Evolutionary conservation across 306 rosid species (phyloP).

Genomic region (Rosa persica): DNA sequence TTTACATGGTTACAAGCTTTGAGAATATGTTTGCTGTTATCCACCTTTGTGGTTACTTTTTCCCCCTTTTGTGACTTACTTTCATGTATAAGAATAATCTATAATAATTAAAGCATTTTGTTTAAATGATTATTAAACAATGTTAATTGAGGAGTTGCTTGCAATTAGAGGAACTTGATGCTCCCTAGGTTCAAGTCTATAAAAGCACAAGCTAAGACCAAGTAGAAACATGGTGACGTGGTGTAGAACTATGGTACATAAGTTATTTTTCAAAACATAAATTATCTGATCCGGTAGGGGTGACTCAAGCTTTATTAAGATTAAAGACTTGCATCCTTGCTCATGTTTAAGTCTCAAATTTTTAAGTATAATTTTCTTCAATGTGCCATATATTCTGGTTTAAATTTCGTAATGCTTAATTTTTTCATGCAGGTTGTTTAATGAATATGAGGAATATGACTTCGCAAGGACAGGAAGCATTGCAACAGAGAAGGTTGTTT

Average conservation of each 20-base stretch:
- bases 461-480: slow-evolving; percentile 82
- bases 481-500: slow-evolving; percentile 67
- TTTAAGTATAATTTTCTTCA: neutral
- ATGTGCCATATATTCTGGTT: neutral
- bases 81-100: neutral
- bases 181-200: neutral
- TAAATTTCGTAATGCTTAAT: neutral
- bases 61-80: neutral
- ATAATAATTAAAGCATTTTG: neutral
- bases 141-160: neutral
- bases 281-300: neutral
- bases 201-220: neutral
- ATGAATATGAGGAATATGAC: slow-evolving; percentile 74
- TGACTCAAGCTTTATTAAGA: neutral
- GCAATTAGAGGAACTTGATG: neutral
- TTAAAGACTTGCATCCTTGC: neutral
- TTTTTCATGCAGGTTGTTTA: slow-evolving; percentile 61
- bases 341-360: neutral
- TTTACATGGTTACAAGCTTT: neutral
- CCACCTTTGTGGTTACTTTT: neutral
- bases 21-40: neutral
- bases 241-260: neutral
- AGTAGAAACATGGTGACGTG: neutral
- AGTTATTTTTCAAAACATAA: neutral
- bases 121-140: neutral